phyloP scores from a whole-genome alignment of 345 rosid genomes.

The Sisymbrium irio region DNA sequence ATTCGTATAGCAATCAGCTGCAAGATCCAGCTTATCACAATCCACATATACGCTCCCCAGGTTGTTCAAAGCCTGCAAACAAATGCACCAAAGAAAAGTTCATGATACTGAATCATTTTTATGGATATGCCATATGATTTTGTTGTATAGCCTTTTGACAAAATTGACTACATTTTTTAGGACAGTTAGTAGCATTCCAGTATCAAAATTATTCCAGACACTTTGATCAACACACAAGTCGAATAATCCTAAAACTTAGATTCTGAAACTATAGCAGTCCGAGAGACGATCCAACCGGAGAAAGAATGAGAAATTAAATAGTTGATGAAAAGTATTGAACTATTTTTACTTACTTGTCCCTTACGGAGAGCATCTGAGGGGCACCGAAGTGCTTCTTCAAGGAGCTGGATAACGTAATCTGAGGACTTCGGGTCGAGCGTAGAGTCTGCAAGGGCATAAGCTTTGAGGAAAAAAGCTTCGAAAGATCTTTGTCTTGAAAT shows the following conservation, averaged over 20 bases:
- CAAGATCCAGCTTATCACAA: slow-evolving; percentile 85
- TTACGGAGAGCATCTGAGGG: slow-evolving; percentile 99
- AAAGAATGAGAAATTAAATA: background rate
- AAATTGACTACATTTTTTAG: background rate
- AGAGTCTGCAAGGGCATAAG: slow-evolving; percentile 79
- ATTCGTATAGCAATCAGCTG: slow-evolving; percentile 79
- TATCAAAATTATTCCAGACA: background rate
- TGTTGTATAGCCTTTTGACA: background rate
- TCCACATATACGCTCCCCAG: slow-evolving; percentile 83
- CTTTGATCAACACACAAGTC: background rate
- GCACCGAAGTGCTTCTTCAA: slow-evolving; percentile 90
- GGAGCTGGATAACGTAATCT: slow-evolving; percentile 63
- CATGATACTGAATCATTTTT: background rate
- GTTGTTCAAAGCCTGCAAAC: slow-evolving; percentile 84
- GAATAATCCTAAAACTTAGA: background rate
- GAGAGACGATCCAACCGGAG: background rate
- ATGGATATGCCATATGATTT: background rate
- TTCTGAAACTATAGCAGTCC: slow-evolving; percentile 9
- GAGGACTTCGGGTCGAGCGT: slow-evolving; percentile 66
- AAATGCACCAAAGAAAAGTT: background rate
- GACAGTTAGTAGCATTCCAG: background rate
- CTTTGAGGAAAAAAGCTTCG: slow-evolving; percentile 97
- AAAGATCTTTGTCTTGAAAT: slow-evolving; percentile 85
- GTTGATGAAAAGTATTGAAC: background rate
- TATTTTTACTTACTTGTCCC: slow-evolving; percentile 72